Base-by-base conservation (phyloP, 768 basidiomycete species). In the Termitomyces sp. region DNA sequence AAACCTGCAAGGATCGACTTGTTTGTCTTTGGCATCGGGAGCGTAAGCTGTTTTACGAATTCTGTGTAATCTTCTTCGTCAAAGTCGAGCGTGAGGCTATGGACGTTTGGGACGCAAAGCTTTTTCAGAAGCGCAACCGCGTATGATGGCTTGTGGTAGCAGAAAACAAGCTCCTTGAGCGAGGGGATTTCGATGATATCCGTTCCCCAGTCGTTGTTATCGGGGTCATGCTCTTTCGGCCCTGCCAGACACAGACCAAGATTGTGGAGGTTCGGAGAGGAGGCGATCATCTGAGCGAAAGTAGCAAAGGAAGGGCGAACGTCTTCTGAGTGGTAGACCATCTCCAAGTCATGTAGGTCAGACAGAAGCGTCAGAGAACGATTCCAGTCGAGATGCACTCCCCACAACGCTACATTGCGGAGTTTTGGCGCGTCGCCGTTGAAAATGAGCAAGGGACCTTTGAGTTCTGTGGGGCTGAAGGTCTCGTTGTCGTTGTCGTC, bases 321-420 rank as follows among this genome's bases (percentile, higher is more conserved):
- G 62, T 86, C 81, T 28, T 76, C 72, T 9, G 77, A 66, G 60
- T 87, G 87, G 68, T 78, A 88, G 0, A 82, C 78, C 41, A 90
- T 70, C 60, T 85, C 79, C 21, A 90, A 64, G 15, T 79, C 75
- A 22, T 60, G 63, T 28, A 90, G 69, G 14, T 72, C 74, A 17
- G 62, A 58, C 24, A 86, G 71, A 60, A 81, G 74, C 9, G 66
- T 55, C 21, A 74, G 64, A 15, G 75, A 71, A 34, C 73, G 70
- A 30, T 76, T 71, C 88, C 88, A 90, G 54, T 83, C 77, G 34
- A 90, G 66, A 58, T 87, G 87, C 5, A 88, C 83, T 38, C 86
- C 87, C 82, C 84, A 87, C 26, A 90, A 71, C 10, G 71, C 70
- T 34, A 81, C 66, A 4, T 68, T 62, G 19, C 65, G 68, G 14